Base-by-base conservation (phyloP, 306 rosid genomes). In the Hippophae tibetana region DNA sequence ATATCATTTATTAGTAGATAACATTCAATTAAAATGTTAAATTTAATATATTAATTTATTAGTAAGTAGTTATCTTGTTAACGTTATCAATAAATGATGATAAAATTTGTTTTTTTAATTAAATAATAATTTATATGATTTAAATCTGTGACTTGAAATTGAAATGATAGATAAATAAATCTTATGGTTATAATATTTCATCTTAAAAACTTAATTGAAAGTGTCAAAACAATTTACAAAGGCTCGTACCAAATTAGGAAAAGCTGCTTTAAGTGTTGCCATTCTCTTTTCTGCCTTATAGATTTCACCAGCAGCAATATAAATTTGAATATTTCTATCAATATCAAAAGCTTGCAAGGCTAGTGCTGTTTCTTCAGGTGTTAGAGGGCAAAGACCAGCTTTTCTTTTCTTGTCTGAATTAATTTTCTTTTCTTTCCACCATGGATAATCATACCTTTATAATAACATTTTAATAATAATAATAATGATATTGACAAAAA, bases 391-490 rank as follows among this genome's bases (percentile, higher is more conserved):
- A 43, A 79, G 67, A 61, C 95, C 90, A 7, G 70, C 82, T 57
- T 60, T 73, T 72, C 95, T 83, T 76, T 76, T 83, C 56, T 60
- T 50, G 13, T 70, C 80, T 13, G 90, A 86, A 65, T 83, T 65
- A 26, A 86, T 86, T 46, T 78, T 79, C 77, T 86, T 86, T 44
- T 86, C 95, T 70, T 83, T 86, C 90, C 95, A 86, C 95, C 95
- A 86, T 0, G 85, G 78, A 63, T 78, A 78, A 26, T 82, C 83
- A 83, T 83, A 83, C 62, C 95, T 86, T 42, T 8, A 13, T 7
- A 43, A 42, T n/a, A 69, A 46, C 27, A 13, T n/a, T n/a, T 23
- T 31, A 31, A 31, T 31, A 31, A 31, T 1, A 31, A 31, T 31
- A 31, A 27, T 1, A 1, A 27, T 27, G 1, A n/a, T n/a, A n/a